A percentile compares a stretch with the other conserved stretches of the same genome.
These are phyloP conservation scores for Candida nonsorbophila DNA, from an alignment of 805 yeast species.

Conservation along the genomic window DNA sequence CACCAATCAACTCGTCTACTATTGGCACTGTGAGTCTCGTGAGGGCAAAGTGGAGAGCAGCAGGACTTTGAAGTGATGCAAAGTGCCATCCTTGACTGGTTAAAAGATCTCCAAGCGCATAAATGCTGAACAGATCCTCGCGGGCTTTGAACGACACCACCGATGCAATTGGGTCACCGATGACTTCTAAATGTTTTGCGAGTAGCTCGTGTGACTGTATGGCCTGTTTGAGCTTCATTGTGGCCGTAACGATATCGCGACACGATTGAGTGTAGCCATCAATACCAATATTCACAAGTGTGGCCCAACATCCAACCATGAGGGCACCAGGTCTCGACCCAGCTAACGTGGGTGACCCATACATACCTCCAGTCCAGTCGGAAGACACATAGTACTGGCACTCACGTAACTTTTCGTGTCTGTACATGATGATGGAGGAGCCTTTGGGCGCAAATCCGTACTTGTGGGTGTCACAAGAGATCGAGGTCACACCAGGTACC, in stretches of 20 bases:
- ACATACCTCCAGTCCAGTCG: slow-evolving; percentile 92
- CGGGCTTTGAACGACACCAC: slow-evolving; percentile 73
- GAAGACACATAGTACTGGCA: slow-evolving; percentile 80
- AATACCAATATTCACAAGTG: slow-evolving; percentile 74
- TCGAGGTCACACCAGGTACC: slow-evolving; percentile 87
- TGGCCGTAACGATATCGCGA: slow-evolving; percentile 58
- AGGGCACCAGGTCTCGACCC: slow-evolving; percentile 97
- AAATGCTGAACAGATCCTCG: slow-evolving; percentile 49
- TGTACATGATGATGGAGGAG: slow-evolving; percentile 86
- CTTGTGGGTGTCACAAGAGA: slow-evolving; percentile 98
- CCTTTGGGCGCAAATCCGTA: slow-evolving; percentile 99
- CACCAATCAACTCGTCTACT: slow-evolving; percentile 53
- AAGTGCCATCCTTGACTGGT: slow-evolving; percentile 81
- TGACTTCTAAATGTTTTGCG: slow-evolving; percentile 51
- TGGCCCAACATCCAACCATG: slow-evolving; percentile 98
- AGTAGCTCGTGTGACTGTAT: slow-evolving; percentile 41
- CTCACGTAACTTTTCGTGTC: slow-evolving; percentile 58
- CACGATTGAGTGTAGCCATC: slow-evolving; percentile 75
- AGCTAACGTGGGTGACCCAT: slow-evolving; percentile 94
- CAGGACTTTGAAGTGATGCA: slow-evolving; percentile 79
- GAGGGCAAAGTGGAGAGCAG: slow-evolving; percentile 87
- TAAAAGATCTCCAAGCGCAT: slow-evolving; percentile 71
- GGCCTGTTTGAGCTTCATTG: slow-evolving; percentile 49
- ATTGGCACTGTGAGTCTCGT: slow-evolving; percentile 65
- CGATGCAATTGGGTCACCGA: slow-evolving; percentile 83